Base-by-base conservation (phyloP, 768 basidiomycete genomes). In the Boletus eberwhitei region DNA sequence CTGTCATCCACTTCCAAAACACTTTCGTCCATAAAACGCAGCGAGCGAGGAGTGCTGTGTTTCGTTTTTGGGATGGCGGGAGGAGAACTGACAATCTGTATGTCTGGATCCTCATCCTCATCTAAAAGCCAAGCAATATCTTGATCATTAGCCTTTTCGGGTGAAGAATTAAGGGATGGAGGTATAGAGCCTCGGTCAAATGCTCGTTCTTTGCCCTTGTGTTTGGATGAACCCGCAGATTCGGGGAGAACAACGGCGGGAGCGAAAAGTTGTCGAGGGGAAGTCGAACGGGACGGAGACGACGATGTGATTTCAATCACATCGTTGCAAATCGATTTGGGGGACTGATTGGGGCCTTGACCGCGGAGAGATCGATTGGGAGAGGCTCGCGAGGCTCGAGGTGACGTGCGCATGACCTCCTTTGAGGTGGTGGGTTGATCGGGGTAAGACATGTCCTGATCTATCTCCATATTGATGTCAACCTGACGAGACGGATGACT, bases 111-210 rank as follows among this genome's bases (percentile, higher is more conserved):
- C n/a, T 77, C 85, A 48, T 87, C 85, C 53, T 84, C 85, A 24
- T 83, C 84, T 11, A 88, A 66, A 21, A 89, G 71, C 86, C 86
- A 88, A 2, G 81, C 78, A 71, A 88, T 84, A 60, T 76, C 76
- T 45, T 76, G 67, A 36, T 73, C 65, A 17, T 50, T 55, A 14
- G 40, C 44, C 29, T 32, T 54, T 49, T 40, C 22, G 11, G 49
- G 19, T 17, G 45, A 52, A 17, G 49, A 9, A 31, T 45, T 13
- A n/a, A 36, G 17, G 19, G 49, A n/a, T 16, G 47, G 19, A n/a
- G 41, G 43, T 21, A 45, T 42, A 17, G 36, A 5, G 34, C 50
- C 32, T 42, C 5, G 49, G n/a, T 62, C 44, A n/a, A 22, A 17
- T 14, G 26, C 31, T 43, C 48, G 48, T 50, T 56, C 55, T 46